Base-by-base conservation (phyloP, 768 basidiomycete genomes). In the Rhodotorula toruloides region DNA sequence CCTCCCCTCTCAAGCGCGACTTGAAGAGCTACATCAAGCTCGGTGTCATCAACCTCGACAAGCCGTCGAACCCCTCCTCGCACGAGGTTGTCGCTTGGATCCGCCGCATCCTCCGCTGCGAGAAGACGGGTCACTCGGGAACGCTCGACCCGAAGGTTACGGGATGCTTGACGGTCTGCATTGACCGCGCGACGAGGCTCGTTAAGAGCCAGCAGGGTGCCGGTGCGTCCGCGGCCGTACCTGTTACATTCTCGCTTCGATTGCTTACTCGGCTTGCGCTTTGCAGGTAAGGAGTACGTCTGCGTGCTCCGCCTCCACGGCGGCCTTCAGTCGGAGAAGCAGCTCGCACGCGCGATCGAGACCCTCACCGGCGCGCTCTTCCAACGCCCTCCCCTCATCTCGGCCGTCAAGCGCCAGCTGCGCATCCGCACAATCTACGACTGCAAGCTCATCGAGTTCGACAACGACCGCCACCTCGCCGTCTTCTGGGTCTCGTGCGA, bases 51-150 rank as follows among this genome's bases (percentile, higher is more conserved):
- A 99, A 99, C 81, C 83, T 99, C 72, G 96, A 99, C 84, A 99
- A 99, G 77, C 96, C 96, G 31, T 97, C 94, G 39, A 99, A 98
- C 79, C 94, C 94, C 7, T 74, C 74, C 27, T 73, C 93, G 9
- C 96, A 99, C 79, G 96, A 99, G 82, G 96, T 99, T 59, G 96
- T 99, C 72, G 96, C 96, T 22, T 99, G 96, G 96, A 80, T 99
- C 69, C 84, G 93, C 73, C 85, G 96, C n/a, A 99, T 99, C 70
- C 79, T 99, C 59, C 86, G 93, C 29, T 91, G 89, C 32, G 96
- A 98, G 79, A 98, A 99, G 81, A 99, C 96, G 0, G 96, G 96
- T 47, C 96, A 99, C 80, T 96, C 92, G 65, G 96, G 96, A 72
- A 99, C 96, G 49, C 84, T 99, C 53, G 96, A 99, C 78, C 96